Evolutionary conservation across 495 filamentous ascomycete species (phyloP).

Genomic region (Penicillium chermesinum): DNA sequence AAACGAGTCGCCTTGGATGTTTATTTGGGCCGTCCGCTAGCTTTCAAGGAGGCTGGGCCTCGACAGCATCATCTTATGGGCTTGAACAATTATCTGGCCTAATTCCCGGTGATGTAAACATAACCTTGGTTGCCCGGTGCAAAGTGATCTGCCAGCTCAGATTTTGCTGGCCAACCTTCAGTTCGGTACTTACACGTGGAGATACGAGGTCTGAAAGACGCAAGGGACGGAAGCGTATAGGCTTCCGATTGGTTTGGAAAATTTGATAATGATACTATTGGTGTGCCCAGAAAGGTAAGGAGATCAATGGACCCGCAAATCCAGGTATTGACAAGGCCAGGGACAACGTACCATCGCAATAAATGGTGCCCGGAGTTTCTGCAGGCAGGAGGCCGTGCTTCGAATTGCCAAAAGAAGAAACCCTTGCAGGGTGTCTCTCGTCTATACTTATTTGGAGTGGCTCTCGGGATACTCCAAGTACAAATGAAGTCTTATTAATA

Average conservation of each 20-base stretch:
- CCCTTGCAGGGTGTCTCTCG: too few relatives aligned
- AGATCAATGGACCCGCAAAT: neutral
- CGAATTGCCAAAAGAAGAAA: too few relatives aligned
- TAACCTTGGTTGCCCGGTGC: neutral
- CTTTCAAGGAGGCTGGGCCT: too few relatives aligned
- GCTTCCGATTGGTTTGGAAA: neutral
- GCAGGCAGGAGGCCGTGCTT: too few relatives aligned
- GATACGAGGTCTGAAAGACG: neutral
- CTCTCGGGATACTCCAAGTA: too few relatives aligned
- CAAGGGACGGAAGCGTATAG: neutral
- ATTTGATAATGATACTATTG: neutral
- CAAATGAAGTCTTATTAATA: too few relatives aligned
- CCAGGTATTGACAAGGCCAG: neutral
- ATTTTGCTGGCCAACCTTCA: neutral
- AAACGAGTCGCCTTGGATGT: too few relatives aligned
- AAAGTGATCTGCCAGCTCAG: neutral
- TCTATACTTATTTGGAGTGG: too few relatives aligned
- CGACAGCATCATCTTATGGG: too few relatives aligned
- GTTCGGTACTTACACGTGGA: neutral
- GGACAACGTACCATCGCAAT: neutral
- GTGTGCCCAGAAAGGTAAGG: neutral
- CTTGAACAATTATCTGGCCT: too few relatives aligned
- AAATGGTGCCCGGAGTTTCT: neutral
- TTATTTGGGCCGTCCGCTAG: too few relatives aligned
- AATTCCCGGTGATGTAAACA: neutral